phyloP scores from a whole-genome alignment of 441 rosid species.

The Flueggea neowawraea region DNA sequence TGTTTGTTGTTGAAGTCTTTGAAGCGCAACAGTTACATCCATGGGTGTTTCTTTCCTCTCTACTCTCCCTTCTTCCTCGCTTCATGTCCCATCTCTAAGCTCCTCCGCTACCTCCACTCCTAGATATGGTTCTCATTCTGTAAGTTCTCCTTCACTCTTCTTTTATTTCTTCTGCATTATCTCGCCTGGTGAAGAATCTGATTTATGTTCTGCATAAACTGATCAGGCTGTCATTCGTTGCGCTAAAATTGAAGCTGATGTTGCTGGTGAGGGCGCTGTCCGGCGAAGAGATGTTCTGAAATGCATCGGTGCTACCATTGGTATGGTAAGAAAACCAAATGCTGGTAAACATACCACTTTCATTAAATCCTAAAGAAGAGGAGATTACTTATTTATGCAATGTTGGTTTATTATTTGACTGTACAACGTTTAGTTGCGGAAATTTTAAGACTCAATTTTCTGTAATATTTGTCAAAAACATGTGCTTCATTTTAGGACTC shows the following conservation, averaged over 20 bases:
- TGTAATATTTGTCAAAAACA: too few species aligned
- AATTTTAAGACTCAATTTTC: too few species aligned
- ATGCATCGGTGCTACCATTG: constrained; percentile 47
- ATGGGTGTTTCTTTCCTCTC: neutral
- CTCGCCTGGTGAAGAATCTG: neutral
- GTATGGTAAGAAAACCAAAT: constrained; percentile 44
- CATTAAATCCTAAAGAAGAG: too few species aligned
- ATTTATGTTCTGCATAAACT: neutral
- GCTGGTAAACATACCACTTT: too few species aligned
- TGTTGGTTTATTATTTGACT: too few species aligned
- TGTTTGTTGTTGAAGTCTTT: too few species aligned
- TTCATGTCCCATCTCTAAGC: constrained; percentile 1
- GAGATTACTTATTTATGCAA: too few species aligned
- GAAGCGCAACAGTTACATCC: too few species aligned
- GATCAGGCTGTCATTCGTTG: constrained; percentile 50
- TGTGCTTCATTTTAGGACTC: too few species aligned
- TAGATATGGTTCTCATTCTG: neutral
- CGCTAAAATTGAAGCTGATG: constrained; percentile 34
- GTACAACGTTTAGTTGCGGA: too few species aligned
- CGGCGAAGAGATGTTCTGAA: constrained; percentile 60
- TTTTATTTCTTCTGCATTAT: neutral
- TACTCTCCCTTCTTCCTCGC: too few species aligned
- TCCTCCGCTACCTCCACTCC: constrained; percentile 7
- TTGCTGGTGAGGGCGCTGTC: constrained; percentile 21
- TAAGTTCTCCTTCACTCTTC: neutral